These are phyloP conservation scores for Lachnellula hyalina DNA, from an alignment of 2,329 filamentous ascomycete species.

Conservation along the genomic window DNA sequence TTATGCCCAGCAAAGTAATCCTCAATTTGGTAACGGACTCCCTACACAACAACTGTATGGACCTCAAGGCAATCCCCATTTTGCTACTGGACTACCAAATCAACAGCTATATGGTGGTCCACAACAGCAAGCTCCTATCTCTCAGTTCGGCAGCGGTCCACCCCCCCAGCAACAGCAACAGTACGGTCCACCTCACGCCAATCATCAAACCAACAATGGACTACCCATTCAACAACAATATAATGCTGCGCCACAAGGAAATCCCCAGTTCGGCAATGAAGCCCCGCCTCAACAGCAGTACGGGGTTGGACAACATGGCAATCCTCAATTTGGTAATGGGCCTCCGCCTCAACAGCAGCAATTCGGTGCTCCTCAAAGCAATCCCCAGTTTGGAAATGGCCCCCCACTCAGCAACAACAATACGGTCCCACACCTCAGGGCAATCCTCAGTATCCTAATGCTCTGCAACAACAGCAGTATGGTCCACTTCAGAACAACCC, in stretches of 20 bases:
- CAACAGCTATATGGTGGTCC: conserved; percentile 4
- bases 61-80: neutral
- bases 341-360: neutral
- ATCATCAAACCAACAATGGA: conserved; percentile 1
- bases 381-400: neutral
- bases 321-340: conserved; percentile 2
- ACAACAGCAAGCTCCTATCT: conserved; percentile 4
- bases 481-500: neutral
- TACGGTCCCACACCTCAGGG: neutral
- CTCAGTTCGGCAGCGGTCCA: neutral
- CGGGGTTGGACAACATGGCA: conserved; percentile 7
- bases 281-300: conserved; percentile 2
- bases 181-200: neutral
- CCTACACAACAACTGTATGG: neutral
- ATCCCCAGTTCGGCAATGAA: neutral
- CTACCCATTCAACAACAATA: neutral
- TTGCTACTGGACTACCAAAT: neutral
- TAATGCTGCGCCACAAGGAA: neutral
- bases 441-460: neutral
- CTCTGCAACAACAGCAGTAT: neutral
- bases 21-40: neutral
- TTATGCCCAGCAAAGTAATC: neutral
- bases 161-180: neutral
- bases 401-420: neutral
- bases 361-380: neutral